phyloP scores from a whole-genome alignment of 2,329 filamentous ascomycete species.

The Fusarium cyanostomum region DNA sequence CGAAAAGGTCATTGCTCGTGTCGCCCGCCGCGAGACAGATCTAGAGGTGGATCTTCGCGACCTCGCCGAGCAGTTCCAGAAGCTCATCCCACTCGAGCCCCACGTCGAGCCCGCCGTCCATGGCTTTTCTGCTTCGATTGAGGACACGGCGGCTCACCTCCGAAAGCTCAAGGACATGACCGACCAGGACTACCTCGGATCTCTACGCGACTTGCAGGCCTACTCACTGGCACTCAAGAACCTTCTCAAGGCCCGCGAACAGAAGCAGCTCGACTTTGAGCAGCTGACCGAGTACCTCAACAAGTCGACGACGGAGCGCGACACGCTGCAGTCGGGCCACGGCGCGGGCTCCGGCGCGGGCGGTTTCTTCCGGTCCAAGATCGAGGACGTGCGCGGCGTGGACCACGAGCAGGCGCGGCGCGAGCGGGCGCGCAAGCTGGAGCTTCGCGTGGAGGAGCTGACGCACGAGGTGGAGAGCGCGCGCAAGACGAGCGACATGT shows the following conservation, averaged over 20 bases:
- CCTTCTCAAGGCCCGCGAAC: conserved; percentile 91
- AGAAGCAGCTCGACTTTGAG: conserved; percentile 98
- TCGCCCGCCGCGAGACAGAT: conserved; percentile 87
- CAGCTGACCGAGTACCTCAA: conserved; percentile 94
- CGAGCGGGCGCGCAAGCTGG: conserved; percentile 87
- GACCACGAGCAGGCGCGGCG: conserved; percentile 93
- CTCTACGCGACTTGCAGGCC: conserved; percentile 92
- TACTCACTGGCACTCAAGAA: conserved; percentile 89
- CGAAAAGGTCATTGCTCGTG: conserved; percentile 93
- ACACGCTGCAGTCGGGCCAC: conserved; percentile 75
- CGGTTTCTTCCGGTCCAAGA: conserved; percentile 89
- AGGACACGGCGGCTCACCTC: conserved; percentile 82
- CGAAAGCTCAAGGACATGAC: conserved; percentile 87
- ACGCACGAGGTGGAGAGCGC: conserved; percentile 89
- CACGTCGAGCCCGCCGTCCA: conserved; percentile 84
- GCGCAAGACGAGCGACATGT: conserved; percentile 87
- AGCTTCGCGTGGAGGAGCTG: conserved; percentile 91
- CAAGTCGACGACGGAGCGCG: conserved; percentile 87
- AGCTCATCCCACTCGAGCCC: conserved; percentile 87
- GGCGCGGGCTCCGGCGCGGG: conserved; percentile 73
- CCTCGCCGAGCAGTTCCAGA: conserved; percentile 93
- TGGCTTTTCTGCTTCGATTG: conserved; percentile 85
- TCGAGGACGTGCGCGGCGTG: conserved; percentile 95
- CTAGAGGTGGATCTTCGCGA: conserved; percentile 89
- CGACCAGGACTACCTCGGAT: conserved; percentile 94